Conservation (phyloP, 345 rosid genomes). For the Eutrema heterophyllum region DNA sequence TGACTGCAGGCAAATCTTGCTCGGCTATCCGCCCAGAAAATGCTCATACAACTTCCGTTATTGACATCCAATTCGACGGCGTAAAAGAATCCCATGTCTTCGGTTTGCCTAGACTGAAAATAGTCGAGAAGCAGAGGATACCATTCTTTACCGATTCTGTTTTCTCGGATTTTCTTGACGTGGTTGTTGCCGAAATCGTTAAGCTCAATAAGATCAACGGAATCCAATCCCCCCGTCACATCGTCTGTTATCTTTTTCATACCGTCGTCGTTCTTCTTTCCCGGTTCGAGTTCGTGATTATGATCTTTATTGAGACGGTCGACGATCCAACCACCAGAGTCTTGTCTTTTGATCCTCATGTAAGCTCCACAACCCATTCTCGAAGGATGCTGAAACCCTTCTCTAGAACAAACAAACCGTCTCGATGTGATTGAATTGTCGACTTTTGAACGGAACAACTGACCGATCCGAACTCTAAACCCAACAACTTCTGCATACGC, state of each 20-base stretch:
- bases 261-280: constrained; percentile 35
- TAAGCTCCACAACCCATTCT: constrained; percentile 91
- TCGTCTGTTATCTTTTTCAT: constrained; percentile 56
- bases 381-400: constrained; percentile 95
- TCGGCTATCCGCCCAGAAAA: constrained; percentile 94
- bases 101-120: constrained; percentile 72
- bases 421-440: constrained; percentile 80
- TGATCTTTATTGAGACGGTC: constrained; percentile 76
- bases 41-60: constrained; percentile 56
- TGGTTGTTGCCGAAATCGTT: constrained; percentile 28
- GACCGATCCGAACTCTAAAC: constrained; percentile 83
- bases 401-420: constrained; percentile 89
- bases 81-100: constrained; percentile 82
- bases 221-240: constrained; percentile 43
- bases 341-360: constrained; percentile 90
- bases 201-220: constrained; percentile 40
- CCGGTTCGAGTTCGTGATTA: constrained; percentile 66
- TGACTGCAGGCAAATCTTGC: constrained; percentile 84
- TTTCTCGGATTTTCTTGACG: constrained; percentile 33
- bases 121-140: constrained; percentile 59
- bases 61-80: constrained; percentile 53
- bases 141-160: constrained; percentile 75
- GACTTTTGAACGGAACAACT: constrained; percentile 79
- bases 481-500: constrained; percentile 63
- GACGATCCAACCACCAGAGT: constrained; percentile 73